Percentiles rank a stretch among this genome's conserved stretches.
These are phyloP conservation scores for Vitis hybrid DNA, from an alignment of 177 flowering plant genomes.

Conservation along the genomic window DNA sequence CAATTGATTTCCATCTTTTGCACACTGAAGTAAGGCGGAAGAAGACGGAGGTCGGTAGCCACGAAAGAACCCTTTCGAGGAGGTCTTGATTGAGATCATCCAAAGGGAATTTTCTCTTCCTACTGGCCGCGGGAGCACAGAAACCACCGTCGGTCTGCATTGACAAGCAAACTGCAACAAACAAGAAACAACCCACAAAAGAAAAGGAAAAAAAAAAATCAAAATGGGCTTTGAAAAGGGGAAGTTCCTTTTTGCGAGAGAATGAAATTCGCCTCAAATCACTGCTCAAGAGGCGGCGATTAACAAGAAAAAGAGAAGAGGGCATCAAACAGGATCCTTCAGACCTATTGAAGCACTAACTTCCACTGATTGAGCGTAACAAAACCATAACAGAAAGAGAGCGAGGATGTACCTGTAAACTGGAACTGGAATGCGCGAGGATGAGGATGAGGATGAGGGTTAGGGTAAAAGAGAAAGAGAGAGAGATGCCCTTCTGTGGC, in stretches of 20 bases:
- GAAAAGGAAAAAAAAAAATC: background rate
- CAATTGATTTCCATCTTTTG: constrained; percentile 77
- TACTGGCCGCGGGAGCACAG: background rate
- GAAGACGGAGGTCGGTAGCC: constrained; percentile 73
- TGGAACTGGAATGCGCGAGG: background rate
- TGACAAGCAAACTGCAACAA: background rate
- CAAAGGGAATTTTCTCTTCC: constrained; percentile 40
- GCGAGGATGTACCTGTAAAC: background rate
- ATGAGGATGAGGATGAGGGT: background rate
- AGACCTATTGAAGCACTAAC: too few species aligned
- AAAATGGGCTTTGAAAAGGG: background rate
- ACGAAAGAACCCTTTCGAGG: constrained; percentile 70
- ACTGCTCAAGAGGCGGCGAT: too few species aligned
- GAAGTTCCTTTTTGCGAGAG: too few species aligned
- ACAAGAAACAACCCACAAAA: background rate
- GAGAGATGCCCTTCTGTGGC: background rate
- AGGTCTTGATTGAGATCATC: constrained; percentile 67
- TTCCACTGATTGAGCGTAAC: too few species aligned
- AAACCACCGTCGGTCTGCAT: constrained; percentile 12
- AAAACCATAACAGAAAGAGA: background rate
- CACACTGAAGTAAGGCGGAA: constrained; percentile 67
- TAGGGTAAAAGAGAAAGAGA: background rate
- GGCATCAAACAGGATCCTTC: too few species aligned
- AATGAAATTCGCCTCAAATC: too few species aligned
- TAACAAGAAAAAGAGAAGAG: background rate